Base-by-base conservation (phyloP, 129 eudicot genomes). In the Flaveria robusta region DNA sequence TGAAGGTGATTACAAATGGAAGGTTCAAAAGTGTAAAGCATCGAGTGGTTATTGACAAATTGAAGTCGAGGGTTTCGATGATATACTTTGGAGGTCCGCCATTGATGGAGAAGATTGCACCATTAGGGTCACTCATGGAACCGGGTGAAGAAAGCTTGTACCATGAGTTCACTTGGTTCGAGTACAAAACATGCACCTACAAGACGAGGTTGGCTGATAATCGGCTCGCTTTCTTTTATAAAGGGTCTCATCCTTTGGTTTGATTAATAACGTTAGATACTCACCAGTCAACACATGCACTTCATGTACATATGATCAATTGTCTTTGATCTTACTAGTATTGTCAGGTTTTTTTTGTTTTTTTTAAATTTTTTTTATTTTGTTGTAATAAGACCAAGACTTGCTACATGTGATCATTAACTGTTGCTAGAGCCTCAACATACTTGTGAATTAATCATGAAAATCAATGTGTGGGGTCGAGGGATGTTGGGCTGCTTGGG, bases 1-100 rank as follows among this genome's bases (percentile, higher is more conserved):
- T 80, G 86, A 80, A 89, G 91, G 95, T 89, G 68, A 77, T 89
- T 81, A 89, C 89, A 13, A 89, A 89, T 55, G 95, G 91, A 75
- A 86, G 91, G 82, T 86, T 89, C 27, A 89, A 62, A 75, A 89
- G 95, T 60, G 89, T 89, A 51, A 86, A 58, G 72, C 95, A 89
- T 56, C 82, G 95, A 70, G 95, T 89, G 42, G n/a, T 89, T 76
- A 77, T 85, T 3, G 83, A 75, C 27, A 19, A 62, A 14, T 9
- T 66, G 75, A 79, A 79, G 52, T 77, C 91, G 54, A 86, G 95
- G 71, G 66, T 89, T 37, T 89, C 95, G 34, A 89, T 89, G 95
- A 84, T 89, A 47, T 89, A 75, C 77, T 89, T 89, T 47, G 95
- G 89, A 69, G 95, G 91, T 37, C 91, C 95, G 3, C 84, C 91